phyloP scores from a whole-genome alignment of 2,329 filamentous ascomycete genomes.

The Fusarium dlaminii region DNA sequence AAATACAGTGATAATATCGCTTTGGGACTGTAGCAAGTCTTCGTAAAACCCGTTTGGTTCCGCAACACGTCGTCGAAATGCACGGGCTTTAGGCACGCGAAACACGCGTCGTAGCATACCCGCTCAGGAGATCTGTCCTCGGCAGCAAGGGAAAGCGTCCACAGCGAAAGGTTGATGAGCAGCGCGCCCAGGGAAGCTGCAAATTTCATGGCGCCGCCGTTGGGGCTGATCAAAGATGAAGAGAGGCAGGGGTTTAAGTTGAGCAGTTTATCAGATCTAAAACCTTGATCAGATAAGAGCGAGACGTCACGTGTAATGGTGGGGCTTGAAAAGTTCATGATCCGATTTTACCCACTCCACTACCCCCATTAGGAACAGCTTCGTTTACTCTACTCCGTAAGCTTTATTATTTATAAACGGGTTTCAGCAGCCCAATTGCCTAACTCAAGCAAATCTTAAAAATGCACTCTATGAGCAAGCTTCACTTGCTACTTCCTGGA shows the following conservation, averaged over 20 bases:
- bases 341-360: neutral
- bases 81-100: slow-evolving; percentile 40
- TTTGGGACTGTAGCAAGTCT: slow-evolving; percentile 45
- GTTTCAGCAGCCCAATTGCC: no score
- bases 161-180: slow-evolving; percentile 1
- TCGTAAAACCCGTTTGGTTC: slow-evolving; percentile 26
- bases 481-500: no score
- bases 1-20: slow-evolving; percentile 49
- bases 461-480: no score
- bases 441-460: no score
- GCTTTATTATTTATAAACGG: no score
- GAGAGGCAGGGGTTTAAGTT: neutral
- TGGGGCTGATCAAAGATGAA: neutral
- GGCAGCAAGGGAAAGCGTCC: neutral
- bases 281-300: slow-evolving; percentile 39
- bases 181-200: neutral
- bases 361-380: neutral
- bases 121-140: slow-evolving; percentile 20
- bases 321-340: neutral
- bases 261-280: slow-evolving; percentile 37
- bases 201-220: slow-evolving; percentile 30
- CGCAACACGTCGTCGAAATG: slow-evolving; percentile 46
- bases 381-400: neutral
- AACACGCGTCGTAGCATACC: slow-evolving; percentile 49
- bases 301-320: neutral